Base-by-base conservation (phyloP, 495 filamentous ascomycete species). In the Aspergillus panamensis region DNA sequence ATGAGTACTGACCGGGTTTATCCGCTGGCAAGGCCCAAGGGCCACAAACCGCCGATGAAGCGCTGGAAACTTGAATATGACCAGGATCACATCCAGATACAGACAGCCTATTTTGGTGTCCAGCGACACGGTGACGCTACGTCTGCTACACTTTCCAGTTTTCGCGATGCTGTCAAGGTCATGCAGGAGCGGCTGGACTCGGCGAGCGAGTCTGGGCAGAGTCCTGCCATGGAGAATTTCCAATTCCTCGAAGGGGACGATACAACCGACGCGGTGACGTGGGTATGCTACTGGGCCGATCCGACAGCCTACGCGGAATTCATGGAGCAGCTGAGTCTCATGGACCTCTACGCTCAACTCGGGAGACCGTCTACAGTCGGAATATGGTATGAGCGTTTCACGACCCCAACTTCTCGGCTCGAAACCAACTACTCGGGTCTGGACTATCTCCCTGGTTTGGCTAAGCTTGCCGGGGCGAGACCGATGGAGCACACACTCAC, bases 341-440 rank as follows among this genome's bases (percentile, higher is more conserved):
- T 8, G 14, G 13, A 29, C 2, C 42, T 60, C 19, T 33, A 60
- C 37, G 44, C 12, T 8, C 13, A 25, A 6, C 8, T 43, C 35
- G 30, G 1, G 12, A 29, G 10, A 47, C 40, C 53, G 2, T 9
- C 9, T 7, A 39, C 55, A 9, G 20, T 60, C 31, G 59, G 64
- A 10, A 49, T 66, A 45, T 66, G 61, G 61, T 35, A 21, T 8
- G 64, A 67, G 35, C 17, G 19, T 3, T 67, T 67, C 40, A 51
- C 51, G 0, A 57, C 54, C 2, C 47, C 45, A 0, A 40, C 39
- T 1, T 57, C 59, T 1, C 55, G 64, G 29, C 56, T 67, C 1
- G 64, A 67, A 47, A 67, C 64, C 5, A 63, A 64, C 50, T 67
- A 67, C 50, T 62, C 64, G 4, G 59, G 52, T 13, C 53, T 55